phyloP scores from a whole-genome alignment of 495 filamentous ascomycete species.

The Corynascus novoguineensis region DNA sequence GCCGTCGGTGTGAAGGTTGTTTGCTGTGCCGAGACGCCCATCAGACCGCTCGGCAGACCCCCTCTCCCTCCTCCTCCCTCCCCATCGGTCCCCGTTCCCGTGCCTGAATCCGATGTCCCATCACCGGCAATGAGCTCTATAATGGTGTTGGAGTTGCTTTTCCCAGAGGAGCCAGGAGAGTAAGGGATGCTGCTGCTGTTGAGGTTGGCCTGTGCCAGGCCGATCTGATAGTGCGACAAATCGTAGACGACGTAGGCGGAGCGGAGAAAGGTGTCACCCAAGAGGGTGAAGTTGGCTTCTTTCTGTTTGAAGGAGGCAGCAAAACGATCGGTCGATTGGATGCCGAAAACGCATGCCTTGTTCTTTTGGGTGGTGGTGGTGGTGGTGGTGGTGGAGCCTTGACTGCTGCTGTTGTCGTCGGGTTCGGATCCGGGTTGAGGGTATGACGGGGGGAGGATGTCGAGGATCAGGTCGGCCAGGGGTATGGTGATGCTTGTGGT shows the following conservation, averaged over 20 bases:
- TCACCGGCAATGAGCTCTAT: too few species aligned
- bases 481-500: slow-evolving; percentile 59
- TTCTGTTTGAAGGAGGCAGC: slow-evolving; percentile 9
- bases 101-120: slow-evolving; percentile 6
- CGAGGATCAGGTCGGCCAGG: slow-evolving; percentile 69
- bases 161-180: too few species aligned
- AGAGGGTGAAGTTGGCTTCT: slow-evolving; percentile 31
- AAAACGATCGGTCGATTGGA: slow-evolving; percentile 33
- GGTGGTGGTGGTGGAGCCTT: too few species aligned
- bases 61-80: background rate
- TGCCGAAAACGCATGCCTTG: slow-evolving; percentile 39
- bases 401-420: slow-evolving; percentile 15
- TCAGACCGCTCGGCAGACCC: slow-evolving; percentile 38
- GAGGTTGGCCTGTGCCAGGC: slow-evolving; percentile 79
- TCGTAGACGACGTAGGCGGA: slow-evolving; percentile 94
- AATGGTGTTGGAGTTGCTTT: too few species aligned
- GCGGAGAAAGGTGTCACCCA: slow-evolving; percentile 88
- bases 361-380: slow-evolving; percentile 27
- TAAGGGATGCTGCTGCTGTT: slow-evolving; percentile 66
- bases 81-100: background rate
- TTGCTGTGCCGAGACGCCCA: slow-evolving; percentile 33
- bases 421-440: background rate
- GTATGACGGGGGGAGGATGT: slow-evolving; percentile 33
- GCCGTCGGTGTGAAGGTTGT: slow-evolving; percentile 19
- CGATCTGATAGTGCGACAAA: slow-evolving; percentile 75